Evolutionary conservation across 768 basidiomycete genomes (phyloP), one percentile per base, ranked within the genome.

Genomic region (Lentinus brumalis): DNA sequence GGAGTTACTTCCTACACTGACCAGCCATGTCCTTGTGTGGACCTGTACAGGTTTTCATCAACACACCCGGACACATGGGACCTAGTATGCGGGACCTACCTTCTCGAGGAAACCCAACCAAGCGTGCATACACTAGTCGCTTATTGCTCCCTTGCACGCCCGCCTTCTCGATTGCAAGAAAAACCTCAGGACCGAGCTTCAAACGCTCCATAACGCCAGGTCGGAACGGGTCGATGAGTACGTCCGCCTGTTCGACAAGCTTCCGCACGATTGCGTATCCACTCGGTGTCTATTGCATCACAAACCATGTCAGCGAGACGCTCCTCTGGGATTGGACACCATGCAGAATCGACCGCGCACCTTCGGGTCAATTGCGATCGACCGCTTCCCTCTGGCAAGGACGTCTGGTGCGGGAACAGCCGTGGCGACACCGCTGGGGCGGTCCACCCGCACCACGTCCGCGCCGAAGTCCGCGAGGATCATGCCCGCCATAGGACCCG

Each of bases 141-240:
- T 82, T 77, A 64, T 94, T 93, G 55, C 84, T 53, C 3, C 86
- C 87, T 50, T 76, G 74, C 26, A 66, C 66, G 3, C 64, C 50
- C 4, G 30, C 6, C 31, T 32, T 38, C 21, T 41, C 65, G 5
- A 73, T 78, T 50, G 86, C 85, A 16, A 91, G 74, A 67, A 93
- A 92, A 4, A 87, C 78, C 5, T 88, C 83, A 0, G 92, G 92
- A 11, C 89, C 92, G 16, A 94, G 76, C 2, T 88, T 88, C 32
- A 92, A 76, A 60, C 82, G 81, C 69, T 94, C 92, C 75, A 94
- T 79, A 2, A 93, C 90, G 1, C 92, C 92, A 52, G 92, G 91
- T 50, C 92, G 78, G 71, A 89, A 94, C 1, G 92, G 86, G 69
- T 94, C 92, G 67, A 94, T 90, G 47, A 94, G 75, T 15, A 94